Base-by-base conservation (phyloP, 2,329 filamentous ascomycete genomes). In the Exophiala sp. region DNA sequence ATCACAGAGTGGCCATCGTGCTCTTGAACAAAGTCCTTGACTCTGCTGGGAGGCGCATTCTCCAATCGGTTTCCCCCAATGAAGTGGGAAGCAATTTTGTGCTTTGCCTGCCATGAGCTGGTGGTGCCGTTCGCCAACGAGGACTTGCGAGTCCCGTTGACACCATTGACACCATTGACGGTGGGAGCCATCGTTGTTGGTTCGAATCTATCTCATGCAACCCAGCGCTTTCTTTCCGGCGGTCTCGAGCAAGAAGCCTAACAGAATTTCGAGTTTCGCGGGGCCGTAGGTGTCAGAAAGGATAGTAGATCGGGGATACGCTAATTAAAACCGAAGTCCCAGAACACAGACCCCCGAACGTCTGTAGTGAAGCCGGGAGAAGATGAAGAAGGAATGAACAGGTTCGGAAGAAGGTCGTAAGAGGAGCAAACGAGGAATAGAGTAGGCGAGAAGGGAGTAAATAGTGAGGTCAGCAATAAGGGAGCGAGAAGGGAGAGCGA, bases 1-100 rank as follows among this genome's bases (percentile, higher is more conserved):
- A 98, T 98, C 69, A 97, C 91, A 16, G 93, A 97, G 78, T 98
- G 93, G 55, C 93, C 93, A 65, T 90, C 87, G 70, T 95, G 79
- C 53, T 79, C 77, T 45, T 86, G 81, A 41, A 98, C 91, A 73
- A 97, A 98, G 71, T 98, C 91, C 79, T 95, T 97, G 56, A 98
- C 88, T 65, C 83, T 85, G 68, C 90, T 85, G 30, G 89, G 80
- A 38, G 86, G 73, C 43, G 93, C 93, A 66, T 85, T 85, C 58
- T 82, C 82, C 58, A 98, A 73, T 66, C 83, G 81, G 75, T 95
- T 96, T 58, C 93, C 91, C 64, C 93, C 93, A 69, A 97, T 95
- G 73, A 97, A 98, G 76, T 98, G 93, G 71, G 88, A 78, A 57
- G 89, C 82, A 57, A 98, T 71, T 60, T 86, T 83, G 75, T 88